Evolutionary conservation across 192 early-diverging fungal genomes (phyloP), one percentile per base, ranked within the genome.

Genomic region (Chytriomyces confervae): DNA sequence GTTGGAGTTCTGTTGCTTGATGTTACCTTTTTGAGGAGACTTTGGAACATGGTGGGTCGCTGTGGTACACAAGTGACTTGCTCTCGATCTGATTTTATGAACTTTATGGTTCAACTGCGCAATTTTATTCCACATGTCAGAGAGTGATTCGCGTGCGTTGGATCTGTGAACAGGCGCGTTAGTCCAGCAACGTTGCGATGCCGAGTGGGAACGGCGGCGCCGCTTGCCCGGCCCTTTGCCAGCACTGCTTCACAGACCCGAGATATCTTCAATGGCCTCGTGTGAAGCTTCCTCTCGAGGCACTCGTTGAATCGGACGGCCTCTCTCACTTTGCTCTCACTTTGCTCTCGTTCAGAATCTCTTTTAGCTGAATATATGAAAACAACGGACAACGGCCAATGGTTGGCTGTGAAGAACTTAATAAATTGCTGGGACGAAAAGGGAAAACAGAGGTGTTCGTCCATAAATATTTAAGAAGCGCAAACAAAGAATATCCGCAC

Each of bases 251-350:
- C 18, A 84, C 77, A 50, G 50, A 29, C 50, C 29, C 49, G 72
- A 87, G 60, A 61, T 86, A 87, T 62, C 77, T 80, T 86, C 45
- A 84, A 45, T 64, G 78, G 23, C 71, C 73, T 62, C 69, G 67
- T 77, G 23, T 83, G 82, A 3, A 49, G 66, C 18, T 78, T 80
- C 5, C 69, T 27, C 74, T 87, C 86, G 72, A 81, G 85, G 11
- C 81, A 64, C 50, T 82, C 79, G 63, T 86, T 84, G 16, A 48
- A 49, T 10, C 76, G 46, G 43, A 84, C 82, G 7, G 53, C 51
- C 49, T 82, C 78, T 24, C 83, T 23, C n/a, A 85, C 65, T 13
- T 66, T 77, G 61, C 78, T 24, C 83, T 23, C n/a, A 85, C 65
- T 13, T 66, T 77, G 61, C 51, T 70, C 61, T 85, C 84, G n/a